These are phyloP conservation scores for Boletus barrowsii DNA, from an alignment of 768 basidiomycete species.

Conservation along the genomic window DNA sequence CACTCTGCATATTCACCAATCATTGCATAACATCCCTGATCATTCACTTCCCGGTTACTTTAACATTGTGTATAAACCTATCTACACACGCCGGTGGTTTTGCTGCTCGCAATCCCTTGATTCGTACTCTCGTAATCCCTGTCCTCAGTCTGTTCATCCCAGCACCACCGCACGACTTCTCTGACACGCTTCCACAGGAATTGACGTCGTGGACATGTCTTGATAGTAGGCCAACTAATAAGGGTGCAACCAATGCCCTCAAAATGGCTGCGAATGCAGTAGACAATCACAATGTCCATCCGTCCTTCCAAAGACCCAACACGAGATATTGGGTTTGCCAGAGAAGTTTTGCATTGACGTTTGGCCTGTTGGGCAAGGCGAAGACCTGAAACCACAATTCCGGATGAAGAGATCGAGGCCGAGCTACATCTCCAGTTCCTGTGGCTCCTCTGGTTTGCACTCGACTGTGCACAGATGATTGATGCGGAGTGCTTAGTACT, in stretches of 20 bases:
- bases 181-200: conserved; percentile 24
- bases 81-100: conserved; percentile 15
- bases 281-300: conserved; percentile 6
- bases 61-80: too few species aligned
- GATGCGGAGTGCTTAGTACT: too few species aligned
- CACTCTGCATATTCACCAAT: conserved; percentile 26
- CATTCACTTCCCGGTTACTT: conserved; percentile 11
- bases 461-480: too few species aligned
- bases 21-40: conserved; percentile 24
- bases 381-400: conserved; percentile 36
- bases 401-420: too few species aligned
- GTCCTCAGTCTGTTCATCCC: conserved; percentile 7
- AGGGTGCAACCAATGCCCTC: conserved; percentile 16
- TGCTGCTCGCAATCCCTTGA: conserved; percentile 1
- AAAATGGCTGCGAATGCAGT: conserved; percentile 15
- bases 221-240: conserved; percentile 17
- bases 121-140: conserved; percentile 8
- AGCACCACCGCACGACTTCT: not conserved
- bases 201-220: conserved; percentile 10
- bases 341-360: conserved; percentile 87
- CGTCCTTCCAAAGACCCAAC: conserved; percentile 71
- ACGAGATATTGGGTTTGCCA: conserved; percentile 74
- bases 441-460: too few species aligned
- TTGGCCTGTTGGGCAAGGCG: conserved; percentile 69
- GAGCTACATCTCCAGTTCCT: too few species aligned